These are phyloP conservation scores for Leptographium flavum DNA, from an alignment of 2,329 filamentous ascomycete genomes.

Conservation along the genomic window DNA sequence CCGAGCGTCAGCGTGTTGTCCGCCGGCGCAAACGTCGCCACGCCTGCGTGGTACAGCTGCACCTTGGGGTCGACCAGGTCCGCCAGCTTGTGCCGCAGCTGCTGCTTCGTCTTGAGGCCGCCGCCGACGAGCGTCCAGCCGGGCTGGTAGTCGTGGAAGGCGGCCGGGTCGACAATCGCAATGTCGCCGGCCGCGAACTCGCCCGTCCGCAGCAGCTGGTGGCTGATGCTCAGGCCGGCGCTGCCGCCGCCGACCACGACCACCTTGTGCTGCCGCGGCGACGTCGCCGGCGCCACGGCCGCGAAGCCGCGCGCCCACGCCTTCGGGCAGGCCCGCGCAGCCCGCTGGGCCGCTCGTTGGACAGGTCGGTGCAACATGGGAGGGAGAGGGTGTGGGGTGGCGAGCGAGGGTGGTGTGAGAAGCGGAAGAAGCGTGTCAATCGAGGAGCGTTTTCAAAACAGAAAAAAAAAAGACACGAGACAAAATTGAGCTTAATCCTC, in stretches of 20 bases:
- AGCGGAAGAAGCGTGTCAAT: too few relatives aligned
- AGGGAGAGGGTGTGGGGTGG: too few relatives aligned
- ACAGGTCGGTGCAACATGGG: too few relatives aligned
- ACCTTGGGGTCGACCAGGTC: conserved; percentile 42
- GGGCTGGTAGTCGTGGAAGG: conserved; percentile 53
- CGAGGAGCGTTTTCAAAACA: too few relatives aligned
- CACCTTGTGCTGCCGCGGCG: conserved; percentile 4
- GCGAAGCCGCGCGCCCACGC: too few relatives aligned
- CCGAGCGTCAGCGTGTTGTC: conserved; percentile 40
- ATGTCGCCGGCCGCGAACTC: conserved; percentile 45
- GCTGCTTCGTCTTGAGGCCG: conserved; percentile 47
- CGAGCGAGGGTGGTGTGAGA: too few relatives aligned
- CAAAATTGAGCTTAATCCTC: too few relatives aligned
- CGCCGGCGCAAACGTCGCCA: conserved; percentile 36
- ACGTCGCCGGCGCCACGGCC: too few relatives aligned
- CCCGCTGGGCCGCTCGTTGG: too few relatives aligned
- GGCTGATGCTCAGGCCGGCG: conserved; percentile 50
- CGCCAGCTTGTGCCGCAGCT: conserved; percentile 35
- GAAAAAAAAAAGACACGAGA: too few relatives aligned
- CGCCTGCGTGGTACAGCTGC: conserved; percentile 41
- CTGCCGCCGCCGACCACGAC: conserved; percentile 32
- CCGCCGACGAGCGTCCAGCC: conserved; percentile 57
- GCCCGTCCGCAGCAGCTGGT: conserved; percentile 49
- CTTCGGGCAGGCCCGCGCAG: too few relatives aligned
- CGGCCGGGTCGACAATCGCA: conserved; percentile 47